These are phyloP conservation scores for Globisporangium barbulae DNA, from an alignment of 352 stramenopile species.

Conservation along the genomic window DNA sequence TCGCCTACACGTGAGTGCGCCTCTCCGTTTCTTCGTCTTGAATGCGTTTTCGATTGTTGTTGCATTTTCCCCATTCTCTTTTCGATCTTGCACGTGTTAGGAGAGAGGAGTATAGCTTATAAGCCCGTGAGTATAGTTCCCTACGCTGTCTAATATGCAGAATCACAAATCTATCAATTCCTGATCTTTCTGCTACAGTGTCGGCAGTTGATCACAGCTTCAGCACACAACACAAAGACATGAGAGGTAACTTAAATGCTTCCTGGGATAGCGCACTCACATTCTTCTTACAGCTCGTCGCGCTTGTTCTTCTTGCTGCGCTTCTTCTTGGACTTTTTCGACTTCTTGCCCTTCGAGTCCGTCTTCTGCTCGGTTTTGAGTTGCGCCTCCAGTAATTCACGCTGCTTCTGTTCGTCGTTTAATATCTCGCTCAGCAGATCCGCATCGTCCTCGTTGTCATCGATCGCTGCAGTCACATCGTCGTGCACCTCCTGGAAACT, in stretches of 20 bases:
- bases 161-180: no score
- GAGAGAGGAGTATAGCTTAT: background rate
- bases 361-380: conserved; percentile 34
- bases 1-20: conserved; percentile 1
- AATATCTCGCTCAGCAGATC: conserved; percentile 77
- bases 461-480: conserved; percentile 13
- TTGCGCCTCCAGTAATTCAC: conserved; percentile 47
- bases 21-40: no score
- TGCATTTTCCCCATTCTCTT: no score
- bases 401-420: conserved; percentile 59
- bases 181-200: no score
- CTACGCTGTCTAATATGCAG: no score
- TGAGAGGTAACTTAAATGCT: background rate
- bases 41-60: no score
- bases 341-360: conserved; percentile 20
- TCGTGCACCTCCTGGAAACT: conserved; percentile 43
- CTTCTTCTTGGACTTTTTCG: conserved; percentile 41
- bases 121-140: background rate
- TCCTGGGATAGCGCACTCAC: background rate
- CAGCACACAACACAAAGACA: background rate
- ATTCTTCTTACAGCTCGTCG: conserved; percentile 52
- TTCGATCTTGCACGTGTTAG: no score
- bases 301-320: conserved; percentile 39
- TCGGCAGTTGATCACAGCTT: background rate
- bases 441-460: conserved; percentile 51